Evolutionary conservation across 1,284 basidiomycete species (phyloP), one percentile per base, ranked within the genome.

Genomic region (Fomitopsis palustris): DNA sequence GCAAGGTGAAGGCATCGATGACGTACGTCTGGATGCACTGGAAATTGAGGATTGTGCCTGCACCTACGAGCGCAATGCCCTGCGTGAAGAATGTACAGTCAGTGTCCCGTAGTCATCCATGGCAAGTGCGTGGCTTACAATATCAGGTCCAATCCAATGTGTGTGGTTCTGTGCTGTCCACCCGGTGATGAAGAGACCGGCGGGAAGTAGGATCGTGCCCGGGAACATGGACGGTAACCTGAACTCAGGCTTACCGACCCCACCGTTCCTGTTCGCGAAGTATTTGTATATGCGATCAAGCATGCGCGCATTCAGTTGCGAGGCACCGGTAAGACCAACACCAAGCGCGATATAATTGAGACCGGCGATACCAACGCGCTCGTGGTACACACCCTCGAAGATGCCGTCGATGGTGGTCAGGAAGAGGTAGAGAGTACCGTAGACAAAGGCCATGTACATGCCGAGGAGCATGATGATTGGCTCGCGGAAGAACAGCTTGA

Each of bases 91-190:
- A 8, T 2, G 42, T 21, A 25, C 39, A 23, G 19, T 45, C 23
- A 45, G 42, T 37, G 16, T 14, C 21, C 17, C 1, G 42, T 8
- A 3, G 4, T n/a, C 23, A 10, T 1, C 31, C 7, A 7, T 21
- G 53, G 35, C 10, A 59, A 33, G 37, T 23, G 9, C 35, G 49
- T 29, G 31, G 19, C 81, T 65, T 62, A 86, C 85, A 43, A 89
- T 78, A 63, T 90, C 86, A 0, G 85, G 81, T 0, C 73, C 84
- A 59, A 90, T 84, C 89, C 89, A 92, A 61, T 83, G 83, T 0
- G 81, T 67, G 25, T 73, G 69, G 1, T 77, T 70, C 54, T 87
- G 67, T 4, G 83, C 84, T 0, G 81, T 77, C 89, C 89, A 92
- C 14, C 90, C 89, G 1, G 81, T 72, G 12, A 90, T 72, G 21